Evolutionary conservation across 805 yeast species (phyloP), one percentile per base, ranked within the genome.

Genomic region (Ogataea neopini): DNA sequence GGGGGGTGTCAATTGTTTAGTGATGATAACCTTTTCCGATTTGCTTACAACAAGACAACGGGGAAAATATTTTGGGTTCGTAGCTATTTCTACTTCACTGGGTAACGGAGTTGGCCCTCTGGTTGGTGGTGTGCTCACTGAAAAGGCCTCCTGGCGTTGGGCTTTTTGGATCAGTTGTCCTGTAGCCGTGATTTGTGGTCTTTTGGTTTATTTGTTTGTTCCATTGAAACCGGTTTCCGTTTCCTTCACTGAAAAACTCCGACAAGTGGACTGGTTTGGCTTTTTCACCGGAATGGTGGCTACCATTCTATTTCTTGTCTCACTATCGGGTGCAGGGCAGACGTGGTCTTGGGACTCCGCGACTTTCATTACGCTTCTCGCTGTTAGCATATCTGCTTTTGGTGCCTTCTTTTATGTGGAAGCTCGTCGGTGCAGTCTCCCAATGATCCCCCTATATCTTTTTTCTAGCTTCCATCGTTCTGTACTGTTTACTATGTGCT

Each of bases 321-420:
- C 85, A 3, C 60, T 80, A 14, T 74, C 76, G 47, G 82, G 84
- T 18, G 88, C 86, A 23, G 86, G 86, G 1, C 63, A 74, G 2
- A 64, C 74, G 3, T 81, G 74, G 62, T 59, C 68, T 0, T 84
- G 88, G 88, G 57, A 72, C 52, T 54, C 58, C 6, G 47, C 54
- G 4, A 50, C 48, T 2, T 54, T 54, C 40, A 52, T 54, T 11
- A 49, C 65, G 5, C 64, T 72, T 58, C 57, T 75, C 34, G 60
- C 63, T 3, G 48, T 75, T 35, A 78, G 80, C 25, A 57, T 68
- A 9, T 66, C 73, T 20, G 49, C 71, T 3, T 56, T 55, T 2
- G 34, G 34, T n/a, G 34, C 17, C 17, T 80, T 83, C 44, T 22
- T 79, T 10, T 29, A 74, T 3, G 67, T 74, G 23, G 86, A 83